Conservation (phyloP, 2,329 filamentous ascomycete species). For the Fusarium sp. region DNA sequence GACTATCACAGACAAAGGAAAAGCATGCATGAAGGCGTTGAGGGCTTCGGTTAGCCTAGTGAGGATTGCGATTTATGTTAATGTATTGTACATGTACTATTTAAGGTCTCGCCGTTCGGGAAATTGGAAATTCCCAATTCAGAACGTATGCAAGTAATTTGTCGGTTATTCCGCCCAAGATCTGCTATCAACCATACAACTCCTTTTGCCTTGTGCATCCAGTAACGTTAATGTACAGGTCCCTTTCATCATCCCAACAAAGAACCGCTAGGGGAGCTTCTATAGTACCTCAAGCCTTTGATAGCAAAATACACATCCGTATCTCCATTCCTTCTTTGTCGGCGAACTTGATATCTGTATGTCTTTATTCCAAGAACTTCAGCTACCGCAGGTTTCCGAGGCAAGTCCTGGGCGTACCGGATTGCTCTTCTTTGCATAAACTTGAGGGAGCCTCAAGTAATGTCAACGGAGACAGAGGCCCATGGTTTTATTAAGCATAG, state of each 20-base stretch:
- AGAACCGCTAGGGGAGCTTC: not conserved
- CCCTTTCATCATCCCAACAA: not conserved
- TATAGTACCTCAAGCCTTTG: not conserved
- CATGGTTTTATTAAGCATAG: constrained; percentile 80
- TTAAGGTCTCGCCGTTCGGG: not conserved
- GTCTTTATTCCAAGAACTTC: not conserved
- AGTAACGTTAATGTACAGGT: constrained; percentile 20
- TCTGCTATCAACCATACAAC: not conserved
- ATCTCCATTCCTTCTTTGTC: not conserved
- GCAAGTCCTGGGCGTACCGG: not conserved
- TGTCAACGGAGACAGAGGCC: constrained; percentile 65
- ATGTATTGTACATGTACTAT: constrained; percentile 33
- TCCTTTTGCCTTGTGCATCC: not conserved
- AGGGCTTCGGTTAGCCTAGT: constrained; percentile 21
- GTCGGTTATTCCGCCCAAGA: not conserved
- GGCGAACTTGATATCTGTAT: not conserved
- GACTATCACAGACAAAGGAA: constrained; percentile 1
- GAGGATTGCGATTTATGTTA: constrained; percentile 9
- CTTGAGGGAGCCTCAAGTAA: not conserved
- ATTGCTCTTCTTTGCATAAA: not conserved
- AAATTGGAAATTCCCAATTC: constrained; percentile 6
- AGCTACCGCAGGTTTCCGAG: not conserved
- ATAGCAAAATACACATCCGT: not conserved
- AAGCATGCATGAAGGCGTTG: constrained; percentile 32
- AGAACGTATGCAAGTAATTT: constrained; percentile 28